Evolutionary conservation across 768 basidiomycete species (phyloP), one percentile per base, ranked within the genome.

Genomic region (Podaxis mareebaensis): DNA sequence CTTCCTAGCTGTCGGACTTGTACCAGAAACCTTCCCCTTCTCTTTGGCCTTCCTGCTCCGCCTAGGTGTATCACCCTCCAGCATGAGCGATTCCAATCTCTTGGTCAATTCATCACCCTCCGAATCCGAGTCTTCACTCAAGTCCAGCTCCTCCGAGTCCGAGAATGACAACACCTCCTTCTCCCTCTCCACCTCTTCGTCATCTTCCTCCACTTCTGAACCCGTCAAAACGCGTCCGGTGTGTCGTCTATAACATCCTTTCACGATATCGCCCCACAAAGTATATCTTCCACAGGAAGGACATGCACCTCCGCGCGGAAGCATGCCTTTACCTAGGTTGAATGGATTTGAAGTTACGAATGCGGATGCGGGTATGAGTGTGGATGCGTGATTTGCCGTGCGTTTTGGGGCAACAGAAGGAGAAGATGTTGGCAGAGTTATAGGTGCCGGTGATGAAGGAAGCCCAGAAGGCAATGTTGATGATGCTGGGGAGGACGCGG

Each of bases 191-290:
- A 61, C 58, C 58, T 61, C 63, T n/a, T 68, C 65, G 17, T 68
- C 73, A 30, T 72, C 72, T 42, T 65, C 39, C 10, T 68, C 77
- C 13, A 74, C 73, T 24, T 76, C 74, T 28, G 67, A 67, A 26
- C 71, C 56, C n/a, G 72, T 67, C 3, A 71, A 48, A 33, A 70
- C 68, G n/a, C 74, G 74, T 5, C 78, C 77, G 17, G 73, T 66
- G 24, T 71, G 73, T 28, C 88, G 79, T 17, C 88, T 79, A 69
- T 85, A 88, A 67, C 81, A 85, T 2, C 86, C 88, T 13, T 83
- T 80, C 30, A 90, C 74, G 22, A 91, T 71, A 67, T 91, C 89
- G 4, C 90, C 89, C 89, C 89, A 91, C 0, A 91, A 77, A 3
- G 78, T 79, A 67, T 88, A 90, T 0, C 74, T 70, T 3, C 70